Evolutionary conservation across 176 grass and related monocot species (phyloP).

Genomic region (Hordeum marinum): DNA sequence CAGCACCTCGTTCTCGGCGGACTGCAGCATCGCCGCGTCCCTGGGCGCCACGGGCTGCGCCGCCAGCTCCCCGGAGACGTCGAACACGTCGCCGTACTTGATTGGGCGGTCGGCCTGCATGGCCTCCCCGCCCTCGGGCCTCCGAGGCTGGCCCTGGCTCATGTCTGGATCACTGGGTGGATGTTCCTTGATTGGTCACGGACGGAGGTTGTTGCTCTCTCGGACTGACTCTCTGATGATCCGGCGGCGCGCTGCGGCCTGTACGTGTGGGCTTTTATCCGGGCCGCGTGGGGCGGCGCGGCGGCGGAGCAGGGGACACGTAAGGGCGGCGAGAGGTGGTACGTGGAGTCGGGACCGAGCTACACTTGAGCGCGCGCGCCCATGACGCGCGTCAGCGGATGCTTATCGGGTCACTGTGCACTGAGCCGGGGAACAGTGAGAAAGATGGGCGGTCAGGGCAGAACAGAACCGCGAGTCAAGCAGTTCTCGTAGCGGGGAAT

Average conservation of each 20-base stretch:
- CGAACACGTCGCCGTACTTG: slow-evolving; percentile 61
- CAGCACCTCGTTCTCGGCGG: slow-evolving; percentile 38
- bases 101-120: slow-evolving; percentile 15
- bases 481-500: too few species aligned
- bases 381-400: not conserved
- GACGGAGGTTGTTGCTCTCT: not conserved
- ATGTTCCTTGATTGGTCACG: not conserved
- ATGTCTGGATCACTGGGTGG: not conserved
- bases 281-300: not conserved
- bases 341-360: not conserved
- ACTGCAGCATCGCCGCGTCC: slow-evolving; percentile 61
- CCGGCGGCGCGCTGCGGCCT: not conserved
- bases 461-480: not conserved
- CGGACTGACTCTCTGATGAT: not conserved
- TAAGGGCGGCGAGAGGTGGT: not conserved
- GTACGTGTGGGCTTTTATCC: not conserved
- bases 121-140: slow-evolving; percentile 5
- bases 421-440: not conserved
- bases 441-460: not conserved
- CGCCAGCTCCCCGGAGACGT: slow-evolving; percentile 39
- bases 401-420: not conserved
- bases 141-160: slow-evolving; percentile 57
- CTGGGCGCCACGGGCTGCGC: slow-evolving; percentile 39
- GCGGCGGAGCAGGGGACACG: not conserved
- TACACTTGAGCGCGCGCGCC: not conserved